Evolutionary conservation across 495 filamentous ascomycete species (phyloP).

Genomic region (Elaphomyces granulatus): DNA sequence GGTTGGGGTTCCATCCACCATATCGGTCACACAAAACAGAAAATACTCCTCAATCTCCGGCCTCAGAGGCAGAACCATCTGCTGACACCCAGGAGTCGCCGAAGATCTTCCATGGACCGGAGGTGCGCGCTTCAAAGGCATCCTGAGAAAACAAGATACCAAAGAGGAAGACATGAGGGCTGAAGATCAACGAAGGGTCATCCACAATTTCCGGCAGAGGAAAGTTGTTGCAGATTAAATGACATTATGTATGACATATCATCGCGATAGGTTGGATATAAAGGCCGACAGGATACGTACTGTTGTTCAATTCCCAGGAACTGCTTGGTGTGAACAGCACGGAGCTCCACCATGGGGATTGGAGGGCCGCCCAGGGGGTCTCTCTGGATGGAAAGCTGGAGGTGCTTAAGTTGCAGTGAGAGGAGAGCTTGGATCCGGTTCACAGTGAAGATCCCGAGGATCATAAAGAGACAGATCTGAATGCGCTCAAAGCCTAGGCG

Average conservation of each 20-base stretch:
- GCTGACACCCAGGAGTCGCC: slow-evolving; percentile 6
- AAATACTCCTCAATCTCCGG: slow-evolving; percentile 10
- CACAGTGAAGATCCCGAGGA: slow-evolving; percentile 12
- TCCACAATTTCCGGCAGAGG: slow-evolving; percentile 11
- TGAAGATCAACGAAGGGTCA: slow-evolving; percentile 7
- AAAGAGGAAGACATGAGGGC: slow-evolving; percentile 10
- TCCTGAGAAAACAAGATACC: slow-evolving; percentile 8
- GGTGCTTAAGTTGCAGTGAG: slow-evolving; percentile 13
- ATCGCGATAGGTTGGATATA: no score
- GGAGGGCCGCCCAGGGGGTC: slow-evolving; percentile 12
- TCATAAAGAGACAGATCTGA: slow-evolving; percentile 11
- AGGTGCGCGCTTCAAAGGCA: slow-evolving; percentile 6
- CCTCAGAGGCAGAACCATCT: slow-evolving; percentile 9
- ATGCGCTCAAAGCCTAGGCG: no score
- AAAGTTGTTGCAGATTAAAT: slow-evolving; percentile 1
- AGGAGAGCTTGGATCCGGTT: no score
- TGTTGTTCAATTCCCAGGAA: slow-evolving; percentile 10
- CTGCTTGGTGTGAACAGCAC: slow-evolving; percentile 9
- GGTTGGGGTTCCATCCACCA: background rate
- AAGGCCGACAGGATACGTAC: slow-evolving; percentile 7
- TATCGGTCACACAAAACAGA: slow-evolving; percentile 4
- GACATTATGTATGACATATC: no score
- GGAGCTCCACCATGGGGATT: slow-evolving; percentile 15
- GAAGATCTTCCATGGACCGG: slow-evolving; percentile 9
- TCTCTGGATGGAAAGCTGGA: slow-evolving; percentile 11